Base-by-base conservation (phyloP, 495 filamentous ascomycete genomes). In the Lepraria neglecta region DNA sequence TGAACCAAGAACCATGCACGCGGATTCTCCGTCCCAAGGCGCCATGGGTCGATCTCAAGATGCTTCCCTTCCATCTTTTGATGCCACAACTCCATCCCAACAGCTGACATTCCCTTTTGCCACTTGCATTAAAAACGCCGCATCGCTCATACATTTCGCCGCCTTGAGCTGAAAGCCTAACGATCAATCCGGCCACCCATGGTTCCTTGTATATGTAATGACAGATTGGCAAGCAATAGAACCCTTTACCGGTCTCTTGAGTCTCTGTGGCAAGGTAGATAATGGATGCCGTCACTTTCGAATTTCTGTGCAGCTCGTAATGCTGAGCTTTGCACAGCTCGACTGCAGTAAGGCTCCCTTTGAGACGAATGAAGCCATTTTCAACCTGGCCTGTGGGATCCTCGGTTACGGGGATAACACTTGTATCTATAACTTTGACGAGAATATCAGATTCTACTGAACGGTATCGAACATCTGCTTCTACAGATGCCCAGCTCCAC, bases 401-500 rank as follows among this genome's bases (percentile, higher is more conserved):
- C 42, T 42, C 1, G 21, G 35, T 24, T 6, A 58, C 27, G 9
- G 40, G 40, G 1, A 21, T 58, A n/a, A 44, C 43, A 12, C 6
- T 30, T 15, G 42, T 35, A 15, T 45, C 55, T 58, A 46, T 28
- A 4, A 58, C 27, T 38, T 42, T 42, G n/a, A 42, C 19, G 1
- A 33, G 0, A 1, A 28, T 19, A 31, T 44, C 27, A n/a, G 11
- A n/a, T 14, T 7, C 2, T n/a, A 4, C 19, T n/a, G 2, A 17
- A 14, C 2, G 1, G 14, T 5, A 1, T 24, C 4, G 1, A 6
- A 58, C 31, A 12, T 9, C 11, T 24, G 24, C 42, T 2, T 58
- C 56, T 17, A 48, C 19, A 3, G 43, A 35, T 15, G 56, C 56
- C 56, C 56, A 58, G 31, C 27, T 33, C 44, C 56, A 58, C 14